phyloP scores from a whole-genome alignment of 805 yeast genomes.

The Komagataella pseudopastoris region DNA sequence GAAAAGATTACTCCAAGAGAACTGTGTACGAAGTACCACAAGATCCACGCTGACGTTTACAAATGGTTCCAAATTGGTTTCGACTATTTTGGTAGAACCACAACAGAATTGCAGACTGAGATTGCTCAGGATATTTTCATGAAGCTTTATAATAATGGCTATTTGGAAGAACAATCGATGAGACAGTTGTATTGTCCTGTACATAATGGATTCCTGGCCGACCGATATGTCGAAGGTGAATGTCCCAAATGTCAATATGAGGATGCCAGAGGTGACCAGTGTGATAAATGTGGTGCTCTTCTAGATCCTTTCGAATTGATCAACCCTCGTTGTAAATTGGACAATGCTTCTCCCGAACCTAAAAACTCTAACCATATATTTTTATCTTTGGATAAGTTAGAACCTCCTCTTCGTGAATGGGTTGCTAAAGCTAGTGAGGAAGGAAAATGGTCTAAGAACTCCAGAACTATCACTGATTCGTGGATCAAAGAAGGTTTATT shows the following conservation, averaged over 20 bases:
- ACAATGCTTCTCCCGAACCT: slow-evolving; percentile 68
- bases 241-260: slow-evolving; percentile 93
- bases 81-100: slow-evolving; percentile 93
- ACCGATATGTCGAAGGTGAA: slow-evolving; percentile 92
- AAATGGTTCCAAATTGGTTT: slow-evolving; percentile 95
- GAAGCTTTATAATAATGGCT: slow-evolving; percentile 64
- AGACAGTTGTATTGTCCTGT: slow-evolving; percentile 85
- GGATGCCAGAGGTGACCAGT: slow-evolving; percentile 99
- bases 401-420: slow-evolving; percentile 67
- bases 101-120: slow-evolving; percentile 82
- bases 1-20: slow-evolving; percentile 82
- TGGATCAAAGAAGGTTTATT: slow-evolving; percentile 91
- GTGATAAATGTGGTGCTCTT: slow-evolving; percentile 89
- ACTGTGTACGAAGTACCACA: slow-evolving; percentile 83
- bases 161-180: slow-evolving; percentile 74
- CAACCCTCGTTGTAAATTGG: slow-evolving; percentile 92
- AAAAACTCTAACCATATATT: slow-evolving; percentile 78
- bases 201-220: slow-evolving; percentile 89
- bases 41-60: slow-evolving; percentile 78
- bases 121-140: slow-evolving; percentile 90
- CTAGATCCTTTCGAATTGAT: slow-evolving; percentile 88
- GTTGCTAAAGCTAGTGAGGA: slow-evolving; percentile 46
- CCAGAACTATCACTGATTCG: slow-evolving; percentile 74
- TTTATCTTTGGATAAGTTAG: slow-evolving; percentile 72
- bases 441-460: slow-evolving; percentile 88